Evolutionary conservation across 768 basidiomycete species (phyloP).

Genomic region (Boletus subparvulus): DNA sequence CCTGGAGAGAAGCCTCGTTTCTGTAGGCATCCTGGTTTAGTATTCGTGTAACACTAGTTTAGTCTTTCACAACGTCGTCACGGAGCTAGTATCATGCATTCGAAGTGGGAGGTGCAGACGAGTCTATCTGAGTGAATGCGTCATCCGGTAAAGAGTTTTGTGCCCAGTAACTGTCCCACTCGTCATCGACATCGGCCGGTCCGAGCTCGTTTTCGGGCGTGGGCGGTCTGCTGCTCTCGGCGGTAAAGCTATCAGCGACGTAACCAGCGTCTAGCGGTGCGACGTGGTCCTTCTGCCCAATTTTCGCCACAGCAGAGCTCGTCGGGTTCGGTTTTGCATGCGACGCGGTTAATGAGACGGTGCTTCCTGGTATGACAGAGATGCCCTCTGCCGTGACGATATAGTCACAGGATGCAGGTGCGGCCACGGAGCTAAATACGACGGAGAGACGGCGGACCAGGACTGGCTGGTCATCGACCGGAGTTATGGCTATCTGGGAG

Average conservation of each 20-base stretch:
- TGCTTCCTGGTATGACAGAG: constrained; percentile 28
- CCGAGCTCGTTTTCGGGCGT: constrained; percentile 29
- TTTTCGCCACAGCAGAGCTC: background rate
- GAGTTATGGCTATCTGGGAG: constrained; percentile 1
- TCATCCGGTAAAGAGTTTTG: constrained; percentile 43
- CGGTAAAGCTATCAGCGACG: constrained; percentile 27
- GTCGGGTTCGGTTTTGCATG: constrained; percentile 6
- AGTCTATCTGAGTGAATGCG: constrained; percentile 26
- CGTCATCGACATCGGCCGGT: constrained; percentile 32
- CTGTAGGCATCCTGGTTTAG: background rate
- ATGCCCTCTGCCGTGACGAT: constrained; percentile 67
- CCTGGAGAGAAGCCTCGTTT: background rate
- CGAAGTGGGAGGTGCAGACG: background rate
- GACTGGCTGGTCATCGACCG: constrained; percentile 42
- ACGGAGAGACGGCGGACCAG: constrained; percentile 72
- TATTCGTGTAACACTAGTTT: constrained; percentile 9
- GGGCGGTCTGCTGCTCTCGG: constrained; percentile 9
- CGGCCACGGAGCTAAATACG: constrained; percentile 68
- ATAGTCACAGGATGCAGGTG: constrained; percentile 69
- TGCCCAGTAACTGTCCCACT: constrained; percentile 51
- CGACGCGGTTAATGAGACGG: constrained; percentile 4
- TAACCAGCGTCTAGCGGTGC: constrained; percentile 39
- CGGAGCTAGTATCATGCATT: constrained; percentile 13
- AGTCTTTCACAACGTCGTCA: background rate
- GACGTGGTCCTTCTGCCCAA: constrained; percentile 18